phyloP scores from a whole-genome alignment of 2,329 filamentous ascomycete genomes.

The Geoglossum cookeanum region DNA sequence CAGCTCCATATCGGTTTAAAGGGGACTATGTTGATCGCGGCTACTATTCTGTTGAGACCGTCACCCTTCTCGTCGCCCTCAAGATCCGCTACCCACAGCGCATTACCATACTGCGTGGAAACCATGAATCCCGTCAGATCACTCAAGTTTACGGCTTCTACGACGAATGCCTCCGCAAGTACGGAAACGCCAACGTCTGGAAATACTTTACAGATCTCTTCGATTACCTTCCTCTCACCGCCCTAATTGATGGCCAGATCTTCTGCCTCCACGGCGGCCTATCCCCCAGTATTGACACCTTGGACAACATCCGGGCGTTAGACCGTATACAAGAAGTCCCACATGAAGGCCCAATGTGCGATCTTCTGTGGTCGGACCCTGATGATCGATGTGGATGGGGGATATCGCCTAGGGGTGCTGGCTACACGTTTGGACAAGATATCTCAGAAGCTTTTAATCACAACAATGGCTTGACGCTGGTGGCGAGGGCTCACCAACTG shows the following conservation, averaged over 20 bases:
- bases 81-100: conserved; percentile 96
- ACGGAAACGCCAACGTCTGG: conserved; percentile 98
- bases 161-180: conserved; percentile 96
- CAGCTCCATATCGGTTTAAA: conserved; percentile 19
- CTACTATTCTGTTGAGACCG: conserved; percentile 97
- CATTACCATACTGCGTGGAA: conserved; percentile 95
- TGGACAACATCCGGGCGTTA: conserved; percentile 86
- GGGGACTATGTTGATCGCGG: conserved; percentile 97
- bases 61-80: conserved; percentile 85
- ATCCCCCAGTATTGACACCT: conserved; percentile 85
- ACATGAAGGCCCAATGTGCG: conserved; percentile 96
- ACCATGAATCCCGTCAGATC: conserved; percentile 97
- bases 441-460: conserved; percentile 98
- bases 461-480: conserved; percentile 91
- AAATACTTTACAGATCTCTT: conserved; percentile 98
- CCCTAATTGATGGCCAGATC: conserved; percentile 97
- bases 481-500: conserved; percentile 90
- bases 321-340: conserved; percentile 97
- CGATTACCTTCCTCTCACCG: conserved; percentile 92
- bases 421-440: conserved; percentile 90
- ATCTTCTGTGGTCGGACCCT: conserved; percentile 93
- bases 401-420: conserved; percentile 82
- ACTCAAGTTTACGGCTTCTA: conserved; percentile 99
- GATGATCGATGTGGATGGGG: conserved; percentile 95
- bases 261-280: conserved; percentile 96